These are phyloP conservation scores for Penicillium italicum DNA, from an alignment of 2,329 filamentous ascomycete genomes.

Conservation along the genomic window DNA sequence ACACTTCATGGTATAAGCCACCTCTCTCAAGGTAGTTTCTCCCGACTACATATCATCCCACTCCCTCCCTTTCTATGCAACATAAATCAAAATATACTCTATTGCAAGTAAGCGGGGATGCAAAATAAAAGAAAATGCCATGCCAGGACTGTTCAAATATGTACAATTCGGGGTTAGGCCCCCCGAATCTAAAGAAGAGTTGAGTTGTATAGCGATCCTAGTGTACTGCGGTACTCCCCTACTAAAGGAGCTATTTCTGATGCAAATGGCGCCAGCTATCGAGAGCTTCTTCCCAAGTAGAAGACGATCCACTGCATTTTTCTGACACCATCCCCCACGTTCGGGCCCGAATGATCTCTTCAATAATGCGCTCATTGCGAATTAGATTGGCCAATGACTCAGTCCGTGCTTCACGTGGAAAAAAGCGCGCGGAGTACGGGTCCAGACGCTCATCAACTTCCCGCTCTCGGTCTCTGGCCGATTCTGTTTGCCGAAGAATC, in stretches of 20 bases:
- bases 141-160: not conserved
- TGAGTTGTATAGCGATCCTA: not conserved
- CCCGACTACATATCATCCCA: not conserved
- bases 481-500: conserved; percentile 65
- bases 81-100: not conserved
- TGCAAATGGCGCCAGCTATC: conserved; percentile 56
- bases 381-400: conserved; percentile 70
- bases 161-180: not conserved
- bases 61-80: not conserved
- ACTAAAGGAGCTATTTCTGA: conserved; percentile 14
- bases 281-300: conserved; percentile 63
- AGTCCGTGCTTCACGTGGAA: conserved; percentile 70
- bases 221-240: not conserved
- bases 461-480: conserved; percentile 64
- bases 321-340: conserved; percentile 78
- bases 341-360: conserved; percentile 70
- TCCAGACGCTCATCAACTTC: conserved; percentile 85
- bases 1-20: not conserved
- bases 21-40: not conserved
- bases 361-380: conserved; percentile 68
- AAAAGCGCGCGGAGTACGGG: conserved; percentile 83
- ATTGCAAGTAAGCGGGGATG: not conserved
- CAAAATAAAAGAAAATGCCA: no score
- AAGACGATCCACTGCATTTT: conserved; percentile 62
- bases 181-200: not conserved